Evolutionary conservation across 2,329 filamentous ascomycete genomes (phyloP), one percentile per base, ranked within the genome.

Genomic region (Pochonia chlamydosporia): DNA sequence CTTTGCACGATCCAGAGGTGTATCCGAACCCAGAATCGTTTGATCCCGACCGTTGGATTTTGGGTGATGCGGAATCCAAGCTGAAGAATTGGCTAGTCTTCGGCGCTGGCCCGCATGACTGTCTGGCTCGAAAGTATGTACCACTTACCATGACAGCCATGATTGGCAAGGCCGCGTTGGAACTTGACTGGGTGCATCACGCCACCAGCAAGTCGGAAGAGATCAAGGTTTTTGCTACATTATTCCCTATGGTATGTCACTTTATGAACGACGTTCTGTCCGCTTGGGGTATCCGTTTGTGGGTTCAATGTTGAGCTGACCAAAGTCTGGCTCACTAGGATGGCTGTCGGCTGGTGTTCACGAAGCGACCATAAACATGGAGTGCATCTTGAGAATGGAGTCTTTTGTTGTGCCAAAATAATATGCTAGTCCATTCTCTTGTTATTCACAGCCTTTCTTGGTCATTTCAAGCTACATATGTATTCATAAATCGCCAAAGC

Each of bases 51-150:
- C 65, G 75, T 20, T 78, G 74, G 74, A 73, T 78, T 25, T 63
- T 71, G 0, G 74, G 75, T 0, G 70, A 76, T 46, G 74, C 75
- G 2, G 71, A 70, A 51, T 61, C 63, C 8, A 71, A 76, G 56
- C 74, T 67, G 0, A 76, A 73, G 55, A 78, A 78, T 44, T 78
- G 73, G 73, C 63, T 78, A 2, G 74, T 78, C 0, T 78, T 78
- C 53, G 75, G 75, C 2, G 64, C 73, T 0, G 75, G 75, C 0
- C 54, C 74, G 0, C 75, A 78, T 50, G 70, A 76, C 21, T 78
- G 74, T 49, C 62, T 78, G 1, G 74, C 73, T 1, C 60, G 66
- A 40, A 65, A 62, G 44, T 78, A 77, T 49, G 73, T 78, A 13
- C 74, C 71, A 10, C 61, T 78, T 0, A 67, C 69, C 0, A 71